A percentile compares a stretch with the other conserved stretches of the same genome.
phyloP scores from a whole-genome alignment of 768 basidiomycete species.

The Kondoa subrosea region DNA sequence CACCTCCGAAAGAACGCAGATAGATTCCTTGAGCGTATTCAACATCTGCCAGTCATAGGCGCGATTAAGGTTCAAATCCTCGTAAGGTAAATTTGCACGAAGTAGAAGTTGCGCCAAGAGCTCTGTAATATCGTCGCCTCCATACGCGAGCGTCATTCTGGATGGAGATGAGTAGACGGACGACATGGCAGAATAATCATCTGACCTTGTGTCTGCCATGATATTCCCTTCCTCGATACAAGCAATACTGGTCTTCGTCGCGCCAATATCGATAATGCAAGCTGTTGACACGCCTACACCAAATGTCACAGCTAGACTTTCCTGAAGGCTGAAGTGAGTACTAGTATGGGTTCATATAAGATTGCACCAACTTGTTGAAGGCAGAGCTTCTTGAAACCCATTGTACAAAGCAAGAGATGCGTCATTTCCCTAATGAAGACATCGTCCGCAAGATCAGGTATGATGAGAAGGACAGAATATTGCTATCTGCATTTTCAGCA shows the following conservation, averaged over 20 bases:
- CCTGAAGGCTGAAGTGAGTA: constrained; percentile 37
- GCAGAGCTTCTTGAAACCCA: constrained; percentile 87
- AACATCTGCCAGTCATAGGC: constrained; percentile 79
- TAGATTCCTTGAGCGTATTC: constrained; percentile 70
- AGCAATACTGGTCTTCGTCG: constrained; percentile 61
- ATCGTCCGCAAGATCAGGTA: constrained; percentile 82
- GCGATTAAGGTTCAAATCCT: constrained; percentile 55
- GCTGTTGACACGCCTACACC: constrained; percentile 88
- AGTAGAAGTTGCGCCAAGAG: constrained; percentile 43
- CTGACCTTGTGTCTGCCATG: constrained; percentile 66
- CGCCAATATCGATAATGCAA: constrained; percentile 90
- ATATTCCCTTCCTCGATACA: constrained; percentile 91
- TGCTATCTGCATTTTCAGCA: constrained; percentile 40
- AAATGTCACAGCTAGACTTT: constrained; percentile 81
- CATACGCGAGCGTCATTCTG: constrained; percentile 65
- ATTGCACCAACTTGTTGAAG: constrained; percentile 56
- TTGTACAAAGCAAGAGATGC: constrained; percentile 50
- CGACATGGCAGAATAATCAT: not conserved
- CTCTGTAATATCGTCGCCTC: constrained; percentile 87
- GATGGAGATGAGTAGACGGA: constrained; percentile 22
- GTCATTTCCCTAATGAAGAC: constrained; percentile 62
- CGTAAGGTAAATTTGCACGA: constrained; percentile 72
- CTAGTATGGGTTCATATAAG: not conserved
- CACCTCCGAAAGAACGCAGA: constrained; percentile 80
- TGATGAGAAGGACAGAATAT: constrained; percentile 67